Percentiles rank a stretch among this genome's conserved stretches.
phyloP scores from a whole-genome alignment of 345 rosid genomes.

The Populus simonii region DNA sequence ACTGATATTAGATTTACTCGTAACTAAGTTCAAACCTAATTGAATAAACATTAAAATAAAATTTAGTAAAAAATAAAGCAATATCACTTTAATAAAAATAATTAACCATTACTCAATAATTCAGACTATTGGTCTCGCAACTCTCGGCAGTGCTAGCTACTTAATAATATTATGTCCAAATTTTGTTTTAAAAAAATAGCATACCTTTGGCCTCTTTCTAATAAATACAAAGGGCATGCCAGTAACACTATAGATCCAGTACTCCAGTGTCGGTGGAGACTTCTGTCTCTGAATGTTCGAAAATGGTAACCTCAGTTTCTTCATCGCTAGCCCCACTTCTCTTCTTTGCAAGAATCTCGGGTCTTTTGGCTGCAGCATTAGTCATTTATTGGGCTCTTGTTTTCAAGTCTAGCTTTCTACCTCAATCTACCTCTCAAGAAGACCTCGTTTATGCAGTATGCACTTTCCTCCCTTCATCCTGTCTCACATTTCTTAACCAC shows the following conservation, averaged over 20 bases:
- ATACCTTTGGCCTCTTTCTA: neutral
- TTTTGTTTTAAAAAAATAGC: too few species aligned
- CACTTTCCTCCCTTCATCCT: neutral
- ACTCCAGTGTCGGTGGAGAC: constrained; percentile 12
- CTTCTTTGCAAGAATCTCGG: constrained; percentile 65
- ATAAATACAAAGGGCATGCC: neutral
- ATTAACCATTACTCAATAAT: too few species aligned
- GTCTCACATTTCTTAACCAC: neutral
- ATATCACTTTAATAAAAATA: too few species aligned
- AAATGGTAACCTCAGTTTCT: constrained; percentile 6
- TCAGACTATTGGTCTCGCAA: too few species aligned
- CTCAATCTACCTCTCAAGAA: constrained; percentile 44
- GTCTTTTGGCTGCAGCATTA: constrained; percentile 47
- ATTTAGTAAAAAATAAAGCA: too few species aligned
- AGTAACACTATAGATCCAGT: neutral
- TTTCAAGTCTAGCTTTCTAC: constrained; percentile 60
- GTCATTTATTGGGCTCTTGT: constrained; percentile 70
- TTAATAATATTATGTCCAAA: neutral
- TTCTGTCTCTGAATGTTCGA: neutral
- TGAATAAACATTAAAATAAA: too few species aligned
- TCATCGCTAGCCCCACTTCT: constrained; percentile 42
- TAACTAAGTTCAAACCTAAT: too few species aligned
- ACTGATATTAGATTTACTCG: too few species aligned
- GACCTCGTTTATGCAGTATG: constrained; percentile 63
- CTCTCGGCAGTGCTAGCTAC: neutral